Evolutionary conservation across 352 stramenopile genomes (phyloP).

Genomic region (Phytophthora melonis): DNA sequence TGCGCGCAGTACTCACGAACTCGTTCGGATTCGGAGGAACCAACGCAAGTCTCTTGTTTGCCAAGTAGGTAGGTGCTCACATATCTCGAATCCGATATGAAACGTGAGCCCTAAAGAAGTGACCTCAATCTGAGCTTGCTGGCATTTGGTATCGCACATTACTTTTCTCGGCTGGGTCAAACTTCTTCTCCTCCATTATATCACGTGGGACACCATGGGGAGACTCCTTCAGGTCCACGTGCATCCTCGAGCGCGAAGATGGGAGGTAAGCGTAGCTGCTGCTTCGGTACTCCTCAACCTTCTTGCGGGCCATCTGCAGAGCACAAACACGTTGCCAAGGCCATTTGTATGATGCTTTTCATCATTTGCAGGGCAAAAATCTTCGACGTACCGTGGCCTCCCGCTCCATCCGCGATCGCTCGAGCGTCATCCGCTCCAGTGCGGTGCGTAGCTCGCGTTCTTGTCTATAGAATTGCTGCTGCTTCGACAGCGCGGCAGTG

Average conservation of each 20-base stretch:
- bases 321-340: constrained; percentile 1
- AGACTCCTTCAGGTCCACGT: constrained; percentile 18
- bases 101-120: not conserved
- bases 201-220: constrained; percentile 1
- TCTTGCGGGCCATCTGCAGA: constrained; percentile 54
- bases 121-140: constrained; percentile 30
- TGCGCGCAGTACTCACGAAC: constrained; percentile 92
- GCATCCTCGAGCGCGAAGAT: constrained; percentile 29
- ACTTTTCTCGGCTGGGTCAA: constrained; percentile 36
- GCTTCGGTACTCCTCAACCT: constrained; percentile 66
- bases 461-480: constrained; percentile 78
- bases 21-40: constrained; percentile 98
- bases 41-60: constrained; percentile 91
- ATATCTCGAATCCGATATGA: not conserved
- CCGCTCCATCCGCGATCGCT: constrained; percentile 71
- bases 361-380: not conserved
- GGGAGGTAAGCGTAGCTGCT: constrained; percentile 45
- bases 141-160: constrained; percentile 42
- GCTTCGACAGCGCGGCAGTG: constrained; percentile 72
- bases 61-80: constrained; percentile 56
- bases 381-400: constrained; percentile 51
- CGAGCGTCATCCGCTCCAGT: constrained; percentile 66
- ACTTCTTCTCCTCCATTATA: constrained; percentile 20
- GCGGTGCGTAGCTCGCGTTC: constrained; percentile 72
- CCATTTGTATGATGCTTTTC: not conserved